Evolutionary conservation across 805 yeast genomes (phyloP), one percentile per base, ranked within the genome.

Genomic region (Nakazawaea wickerhamii): DNA sequence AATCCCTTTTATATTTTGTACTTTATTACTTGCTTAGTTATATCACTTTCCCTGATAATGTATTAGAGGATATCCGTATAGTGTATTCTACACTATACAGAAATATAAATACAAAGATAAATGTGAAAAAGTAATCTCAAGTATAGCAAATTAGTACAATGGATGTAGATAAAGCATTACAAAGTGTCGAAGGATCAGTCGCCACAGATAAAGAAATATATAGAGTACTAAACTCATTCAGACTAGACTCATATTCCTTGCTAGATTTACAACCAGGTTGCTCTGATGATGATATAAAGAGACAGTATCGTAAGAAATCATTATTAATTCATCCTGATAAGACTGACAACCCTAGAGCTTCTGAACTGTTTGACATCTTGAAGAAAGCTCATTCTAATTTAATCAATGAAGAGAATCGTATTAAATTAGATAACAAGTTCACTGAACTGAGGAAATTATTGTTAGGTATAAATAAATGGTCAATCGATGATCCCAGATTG

Each of bases 261-360:
- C 57, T 81, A 20, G 79, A 74, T 27, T 43, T 68, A 27, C 62
- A 60, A 50, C 69, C 74, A 9, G 71, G 73, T 5, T 55, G 67
- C 43, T 54, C 70, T 1, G 48, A 55, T 4, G 46, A 52, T 7
- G 70, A 63, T 38, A 68, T 79, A 43, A 71, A 68, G 48, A 72
- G 65, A 45, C 50, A 61, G 30, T 82, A 70, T 54, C 61, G 87
- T 20, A 71, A 69, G 57, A 79, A 76, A 54, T 79, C 88, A 2
- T 59, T 82, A 28, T 58, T 79, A 45, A 74, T 82, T 14, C 90
- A 82, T 55, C 90, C 90, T 0, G 90, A 82, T 54, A 80, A 79
- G 53, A 68, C 76, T 1, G 54, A 59, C 23, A 73, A 81, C 49
- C 61, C 67, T 0, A 60, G 67, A n/a, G 86, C 88, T 0, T 76